phyloP scores from a whole-genome alignment of 73 alveolate species.

The Stentor roeselii region DNA sequence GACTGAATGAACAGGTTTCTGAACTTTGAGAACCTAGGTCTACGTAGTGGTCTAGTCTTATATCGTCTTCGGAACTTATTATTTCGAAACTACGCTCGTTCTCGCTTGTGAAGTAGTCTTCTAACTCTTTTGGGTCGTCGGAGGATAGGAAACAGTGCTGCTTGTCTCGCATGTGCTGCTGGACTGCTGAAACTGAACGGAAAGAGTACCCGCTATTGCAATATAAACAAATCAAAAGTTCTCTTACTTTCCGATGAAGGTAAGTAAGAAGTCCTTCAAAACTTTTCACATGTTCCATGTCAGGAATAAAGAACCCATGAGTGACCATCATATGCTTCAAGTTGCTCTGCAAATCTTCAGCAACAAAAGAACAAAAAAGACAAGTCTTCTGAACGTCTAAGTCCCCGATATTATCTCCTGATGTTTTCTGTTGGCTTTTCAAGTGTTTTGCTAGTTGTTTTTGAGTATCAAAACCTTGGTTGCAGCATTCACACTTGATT shows the following conservation, averaged over 20 bases:
- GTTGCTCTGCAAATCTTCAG: constrained; percentile 44
- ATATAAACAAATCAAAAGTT: constrained; percentile 39
- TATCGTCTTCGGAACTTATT: background rate
- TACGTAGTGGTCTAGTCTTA: background rate
- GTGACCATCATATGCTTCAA: constrained; percentile 56
- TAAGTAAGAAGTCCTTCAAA: constrained; percentile 51
- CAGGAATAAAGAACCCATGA: constrained; percentile 59
- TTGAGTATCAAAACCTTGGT: background rate
- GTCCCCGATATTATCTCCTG: background rate
- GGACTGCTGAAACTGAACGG: constrained; percentile 26
- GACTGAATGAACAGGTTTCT: background rate
- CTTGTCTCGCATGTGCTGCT: constrained; percentile 67
- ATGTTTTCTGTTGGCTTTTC: background rate
- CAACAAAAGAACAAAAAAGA: constrained; percentile 48
- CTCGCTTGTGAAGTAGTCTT: background rate
- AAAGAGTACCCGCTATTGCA: constrained; percentile 41
- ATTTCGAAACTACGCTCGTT: background rate
- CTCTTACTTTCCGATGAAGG: constrained; percentile 47
- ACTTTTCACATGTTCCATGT: constrained; percentile 54
- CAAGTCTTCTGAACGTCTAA: constrained; percentile 27
- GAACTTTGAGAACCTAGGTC: background rate
- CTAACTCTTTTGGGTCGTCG: constrained; percentile 46
- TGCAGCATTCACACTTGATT: constrained; percentile 24
- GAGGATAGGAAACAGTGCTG: constrained; percentile 53
- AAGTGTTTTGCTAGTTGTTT: background rate